A percentile compares a stretch with the other conserved stretches of the same genome.
Conservation (phyloP, 345 rosid genomes). For the Hibiscus trionum region DNA sequence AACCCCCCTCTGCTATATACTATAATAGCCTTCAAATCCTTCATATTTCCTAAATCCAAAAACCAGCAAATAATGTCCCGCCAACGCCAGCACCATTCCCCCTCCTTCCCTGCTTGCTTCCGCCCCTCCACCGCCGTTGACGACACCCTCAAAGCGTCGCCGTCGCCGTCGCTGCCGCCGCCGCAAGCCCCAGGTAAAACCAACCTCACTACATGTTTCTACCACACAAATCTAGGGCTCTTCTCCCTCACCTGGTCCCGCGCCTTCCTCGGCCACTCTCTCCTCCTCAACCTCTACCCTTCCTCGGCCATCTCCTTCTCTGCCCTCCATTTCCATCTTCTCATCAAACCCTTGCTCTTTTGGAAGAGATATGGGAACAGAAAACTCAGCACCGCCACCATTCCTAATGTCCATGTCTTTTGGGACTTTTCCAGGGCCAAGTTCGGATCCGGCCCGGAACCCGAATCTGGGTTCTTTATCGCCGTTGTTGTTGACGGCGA, state of each 20-base stretch:
- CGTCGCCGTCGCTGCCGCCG: slow-evolving; percentile 13
- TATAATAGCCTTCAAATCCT: background rate
- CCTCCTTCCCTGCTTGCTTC: slow-evolving; percentile 38
- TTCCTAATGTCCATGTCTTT: slow-evolving; percentile 38
- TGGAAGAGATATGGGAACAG: slow-evolving; percentile 81
- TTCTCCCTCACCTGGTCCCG: slow-evolving; percentile 88
- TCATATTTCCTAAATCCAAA: background rate
- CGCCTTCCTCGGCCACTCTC: slow-evolving; percentile 68
- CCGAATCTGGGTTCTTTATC: slow-evolving; percentile 68
- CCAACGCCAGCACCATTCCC: slow-evolving; percentile 16
- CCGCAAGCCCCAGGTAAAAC: slow-evolving; percentile 33
- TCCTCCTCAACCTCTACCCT: slow-evolving; percentile 66
- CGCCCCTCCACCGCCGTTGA: slow-evolving; percentile 34
- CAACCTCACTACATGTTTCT: slow-evolving; percentile 57
- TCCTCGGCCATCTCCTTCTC: slow-evolving; percentile 38
- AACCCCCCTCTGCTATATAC: background rate
- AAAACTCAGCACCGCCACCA: slow-evolving; percentile 18
- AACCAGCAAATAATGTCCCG: slow-evolving; percentile 39
- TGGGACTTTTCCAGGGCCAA: slow-evolving; percentile 79
- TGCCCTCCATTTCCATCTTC: slow-evolving; percentile 58
- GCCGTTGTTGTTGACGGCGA: slow-evolving; percentile 68
- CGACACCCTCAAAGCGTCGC: slow-evolving; percentile 17
- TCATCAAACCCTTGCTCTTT: slow-evolving; percentile 55
- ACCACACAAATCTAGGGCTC: slow-evolving; percentile 68
- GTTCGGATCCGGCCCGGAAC: slow-evolving; percentile 82